Percentiles rank a stretch among this genome's conserved stretches.
phyloP scores from a whole-genome alignment of 106 monocot genomes.

The Apostasia shenzhenica region DNA sequence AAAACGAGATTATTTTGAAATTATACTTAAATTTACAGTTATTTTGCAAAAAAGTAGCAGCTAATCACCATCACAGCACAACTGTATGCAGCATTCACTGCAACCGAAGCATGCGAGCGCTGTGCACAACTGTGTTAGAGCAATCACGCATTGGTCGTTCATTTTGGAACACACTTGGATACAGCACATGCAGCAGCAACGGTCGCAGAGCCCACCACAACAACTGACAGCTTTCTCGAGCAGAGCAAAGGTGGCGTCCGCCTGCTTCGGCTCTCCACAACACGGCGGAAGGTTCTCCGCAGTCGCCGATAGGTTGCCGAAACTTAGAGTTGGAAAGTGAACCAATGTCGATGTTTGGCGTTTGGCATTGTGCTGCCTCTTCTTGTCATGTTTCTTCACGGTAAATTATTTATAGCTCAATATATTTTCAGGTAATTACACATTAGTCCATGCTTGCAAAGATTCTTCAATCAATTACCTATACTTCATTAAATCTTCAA shows the following conservation, averaged over 20 bases:
- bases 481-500: no score
- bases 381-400: conserved; percentile 33
- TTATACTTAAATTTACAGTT: no score
- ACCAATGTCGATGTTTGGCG: conserved; percentile 7
- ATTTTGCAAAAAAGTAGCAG: background rate
- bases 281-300: conserved; percentile 45
- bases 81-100: conserved; percentile 46
- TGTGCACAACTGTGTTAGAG: conserved; percentile 41
- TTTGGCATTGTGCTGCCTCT: conserved; percentile 16
- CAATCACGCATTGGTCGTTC: conserved; percentile 54
- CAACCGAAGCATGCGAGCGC: conserved; percentile 74
- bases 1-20: no score
- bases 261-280: conserved; percentile 24
- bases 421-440: no score
- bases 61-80: conserved; percentile 35
- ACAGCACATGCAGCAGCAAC: conserved; percentile 73
- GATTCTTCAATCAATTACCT: no score
- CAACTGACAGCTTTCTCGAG: conserved; percentile 49
- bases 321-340: conserved; percentile 31
- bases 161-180: conserved; percentile 45
- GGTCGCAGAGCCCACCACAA: conserved; percentile 46
- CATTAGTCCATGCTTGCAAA: no score
- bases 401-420: no score
- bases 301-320: conserved; percentile 65
- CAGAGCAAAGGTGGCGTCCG: conserved; percentile 16